These are phyloP conservation scores for Solanum sitiens DNA, from an alignment of 257 asterid genomes.

Conservation along the genomic window DNA sequence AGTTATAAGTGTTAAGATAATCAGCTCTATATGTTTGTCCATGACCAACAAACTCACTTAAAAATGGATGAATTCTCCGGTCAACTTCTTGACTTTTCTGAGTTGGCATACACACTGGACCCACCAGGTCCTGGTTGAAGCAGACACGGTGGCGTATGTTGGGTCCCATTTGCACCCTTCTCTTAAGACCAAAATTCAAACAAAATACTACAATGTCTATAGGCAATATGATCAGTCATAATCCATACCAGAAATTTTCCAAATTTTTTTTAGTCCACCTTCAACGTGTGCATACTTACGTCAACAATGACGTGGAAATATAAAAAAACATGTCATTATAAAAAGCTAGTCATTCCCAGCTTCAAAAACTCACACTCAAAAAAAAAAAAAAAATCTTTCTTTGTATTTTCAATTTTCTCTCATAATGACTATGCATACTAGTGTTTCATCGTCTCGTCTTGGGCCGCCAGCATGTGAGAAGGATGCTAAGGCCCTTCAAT, in stretches of 20 bases:
- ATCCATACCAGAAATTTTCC: not conserved
- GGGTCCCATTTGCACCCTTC: slow-evolving; percentile 14
- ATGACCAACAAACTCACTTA: slow-evolving; percentile 4
- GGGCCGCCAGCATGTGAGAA: slow-evolving; percentile 36
- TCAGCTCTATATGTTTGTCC: slow-evolving; percentile 8
- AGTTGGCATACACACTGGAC: slow-evolving; percentile 8
- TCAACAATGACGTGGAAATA: not conserved
- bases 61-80: not conserved
- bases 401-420: not conserved
- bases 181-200: not conserved
- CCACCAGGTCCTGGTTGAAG: not conserved
- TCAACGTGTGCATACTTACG: not conserved
- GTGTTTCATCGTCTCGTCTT: slow-evolving; percentile 8
- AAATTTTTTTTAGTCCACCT: not conserved
- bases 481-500: slow-evolving; percentile 46
- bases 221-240: not conserved
- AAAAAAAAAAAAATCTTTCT: too few relatives aligned
- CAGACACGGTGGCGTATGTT: not conserved
- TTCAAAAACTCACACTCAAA: not conserved
- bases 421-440: slow-evolving; percentile 33
- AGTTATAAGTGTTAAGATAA: too few relatives aligned
- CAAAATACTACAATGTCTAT: slow-evolving; percentile 1
- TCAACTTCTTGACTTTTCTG: slow-evolving; percentile 5
- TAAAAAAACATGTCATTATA: not conserved
- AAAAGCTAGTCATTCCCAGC: not conserved